Evolutionary conservation across 2,329 filamentous ascomycete species (phyloP).

Genomic region (Sclerotinia sclerotiorum): DNA sequence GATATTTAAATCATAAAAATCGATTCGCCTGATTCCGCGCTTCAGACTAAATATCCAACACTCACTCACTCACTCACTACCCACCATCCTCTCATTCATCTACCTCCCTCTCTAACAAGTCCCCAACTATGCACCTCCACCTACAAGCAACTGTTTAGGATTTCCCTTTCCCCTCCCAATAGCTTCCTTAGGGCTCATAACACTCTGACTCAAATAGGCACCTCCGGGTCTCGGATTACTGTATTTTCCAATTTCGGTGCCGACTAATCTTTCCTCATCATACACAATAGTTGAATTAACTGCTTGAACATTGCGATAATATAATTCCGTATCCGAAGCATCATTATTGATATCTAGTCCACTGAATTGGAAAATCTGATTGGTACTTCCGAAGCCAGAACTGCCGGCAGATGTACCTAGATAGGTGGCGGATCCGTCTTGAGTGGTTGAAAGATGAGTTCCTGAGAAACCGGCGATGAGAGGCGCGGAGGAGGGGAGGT

Average conservation of each 20-base stretch:
- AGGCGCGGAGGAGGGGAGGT: conserved; percentile 34
- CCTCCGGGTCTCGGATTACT: conserved; percentile 14
- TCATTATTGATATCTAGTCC: conserved; percentile 43
- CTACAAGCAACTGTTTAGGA: conserved; percentile 33
- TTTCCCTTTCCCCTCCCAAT: conserved; percentile 43
- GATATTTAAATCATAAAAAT: too few relatives aligned
- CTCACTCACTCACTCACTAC: too few relatives aligned
- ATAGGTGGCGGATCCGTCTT: conserved; percentile 59
- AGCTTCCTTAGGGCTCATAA: conserved; percentile 39
- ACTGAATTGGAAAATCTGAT: conserved; percentile 55
- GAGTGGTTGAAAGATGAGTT: conserved; percentile 50
- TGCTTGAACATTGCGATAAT: conserved; percentile 56
- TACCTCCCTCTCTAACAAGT: too few relatives aligned
- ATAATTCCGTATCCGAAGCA: conserved; percentile 42
- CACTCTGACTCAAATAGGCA: conserved; percentile 25
- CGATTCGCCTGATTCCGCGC: too few relatives aligned
- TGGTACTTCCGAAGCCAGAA: conserved; percentile 55
- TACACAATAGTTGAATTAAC: conserved; percentile 53
- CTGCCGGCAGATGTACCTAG: conserved; percentile 49
- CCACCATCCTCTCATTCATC: not conserved
- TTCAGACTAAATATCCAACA: too few relatives aligned
- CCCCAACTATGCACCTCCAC: conserved; percentile 20
- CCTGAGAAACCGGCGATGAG: conserved; percentile 41
- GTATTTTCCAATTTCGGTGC: conserved; percentile 29
- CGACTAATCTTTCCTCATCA: conserved; percentile 48